Evolutionary conservation across 2,329 filamentous ascomycete genomes (phyloP), one percentile per base, ranked within the genome.

Genomic region (Penicillium sp.): DNA sequence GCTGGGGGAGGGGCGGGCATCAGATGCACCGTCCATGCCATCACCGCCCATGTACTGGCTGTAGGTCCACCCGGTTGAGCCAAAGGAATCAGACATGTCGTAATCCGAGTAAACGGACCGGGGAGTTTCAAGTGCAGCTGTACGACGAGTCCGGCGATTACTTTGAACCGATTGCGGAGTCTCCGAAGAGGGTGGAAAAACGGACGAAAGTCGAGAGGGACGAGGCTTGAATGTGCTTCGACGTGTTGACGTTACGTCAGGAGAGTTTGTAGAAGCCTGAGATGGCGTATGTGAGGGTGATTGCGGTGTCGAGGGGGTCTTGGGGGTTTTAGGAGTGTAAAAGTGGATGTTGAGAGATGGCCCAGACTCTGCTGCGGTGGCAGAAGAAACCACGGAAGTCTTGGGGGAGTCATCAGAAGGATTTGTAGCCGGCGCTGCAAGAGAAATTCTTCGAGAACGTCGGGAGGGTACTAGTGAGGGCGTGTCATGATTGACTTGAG

Each of bases 161-260:
- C 43, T 41, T 9, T 50, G 42, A n/a, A 9, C 46, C 9, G 48
- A 49, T 29, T 37, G 37, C 6, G 49, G 54, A n/a, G 47, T 43
- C n/a, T 58, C 57, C 37, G 48, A 41, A 2, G 49, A 40, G 12
- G 57, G 57, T 8, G 56, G 54, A 37, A 53, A 52, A 37, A 60
- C 57, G 13, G 44, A 59, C 4, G 56, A 59, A 7, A 60, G 46
- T 11, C 57, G 52, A n/a, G 57, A 57, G 1, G 57, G 57, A 27
- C 52, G 54, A 39, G 54, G 46, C 38, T 59, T 49, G n/a, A 60
- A 60, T 2, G 42, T 28, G 12, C 51, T 45, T 4, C 56, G 56
- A 26, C 48, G 51, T 12, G 49, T 51, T 3, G 45, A 46, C 11
- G 55, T 46, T 28, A 45, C 24, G 24, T 60, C 53, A 2, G 53